Base-by-base conservation (phyloP, 257 asterid genomes). In the Primulina eburnea region DNA sequence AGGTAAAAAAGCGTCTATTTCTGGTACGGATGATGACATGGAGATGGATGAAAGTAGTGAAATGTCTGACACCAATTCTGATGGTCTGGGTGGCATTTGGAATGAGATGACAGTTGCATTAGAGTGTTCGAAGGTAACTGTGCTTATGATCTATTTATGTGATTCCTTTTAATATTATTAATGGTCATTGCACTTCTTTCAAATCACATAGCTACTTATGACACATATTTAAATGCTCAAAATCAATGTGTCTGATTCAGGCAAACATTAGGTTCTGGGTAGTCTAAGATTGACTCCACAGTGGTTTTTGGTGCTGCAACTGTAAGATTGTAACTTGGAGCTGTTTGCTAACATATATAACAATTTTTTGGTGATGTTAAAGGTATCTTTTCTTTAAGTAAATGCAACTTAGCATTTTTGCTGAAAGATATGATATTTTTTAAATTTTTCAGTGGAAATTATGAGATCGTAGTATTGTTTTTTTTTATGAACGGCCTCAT, bases 31-130 rank as follows among this genome's bases (percentile, higher is more conserved):
- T 58, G 92, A 88, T 67, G 92, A 85, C 57, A 76, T 63, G 43
- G 76, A 72, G 12, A 60, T 64, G 64, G 91, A 88, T 30, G 91
- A 80, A 50, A 81, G 67, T 73, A 80, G 66, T 60, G 87, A 79
- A 43, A 71, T 60, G 56, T 74, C 88, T 52, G 85, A 81, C 65
- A 60, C 78, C 40, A 75, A 79, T 74, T 73, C 80, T 63, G 97
- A 93, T 76, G 95, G 92, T 57, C 77, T 90, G 59, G 87, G 79
- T 71, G 96, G 86, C 75, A 89, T 90, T 56, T 93, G 99, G 99
- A 85, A 82, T 62, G 86, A 87, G 76, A 88, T 92, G 97, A 70
- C 75, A 26, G 80, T 86, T 76, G 96, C 91, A 24, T 63, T 90
- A 28, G 99, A 90, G 82, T 77, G 78, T 85, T 85, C 96, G 65